A percentile compares a stretch with the other conserved stretches of the same genome.
Evolutionary conservation across 2,329 filamentous ascomycete genomes (phyloP).

Genomic region (Ceratocystis cubensis): DNA sequence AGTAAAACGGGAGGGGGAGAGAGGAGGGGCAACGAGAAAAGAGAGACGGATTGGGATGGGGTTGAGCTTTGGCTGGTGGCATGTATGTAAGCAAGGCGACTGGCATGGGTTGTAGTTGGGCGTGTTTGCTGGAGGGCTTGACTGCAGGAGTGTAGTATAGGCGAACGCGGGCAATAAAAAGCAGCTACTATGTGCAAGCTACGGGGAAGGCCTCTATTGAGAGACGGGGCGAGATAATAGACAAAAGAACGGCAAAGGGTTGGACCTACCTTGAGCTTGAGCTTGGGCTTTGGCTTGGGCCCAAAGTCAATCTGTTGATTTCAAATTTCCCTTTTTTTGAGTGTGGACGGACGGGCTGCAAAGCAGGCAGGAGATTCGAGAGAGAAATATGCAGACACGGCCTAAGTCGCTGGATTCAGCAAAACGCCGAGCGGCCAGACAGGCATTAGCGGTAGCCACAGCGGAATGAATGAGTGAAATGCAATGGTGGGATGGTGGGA

Average conservation of each 20-base stretch:
- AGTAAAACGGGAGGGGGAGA: neutral
- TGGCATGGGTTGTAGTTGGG: too few relatives aligned
- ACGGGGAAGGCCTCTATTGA: neutral
- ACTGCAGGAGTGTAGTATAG: neutral
- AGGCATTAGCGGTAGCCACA: neutral
- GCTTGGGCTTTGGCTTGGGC: neutral
- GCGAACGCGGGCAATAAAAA: too few relatives aligned
- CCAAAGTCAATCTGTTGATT: neutral
- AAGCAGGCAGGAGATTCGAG: neutral
- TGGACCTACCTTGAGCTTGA: neutral
- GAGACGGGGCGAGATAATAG: neutral
- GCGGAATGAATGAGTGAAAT: neutral
- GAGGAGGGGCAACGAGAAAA: neutral
- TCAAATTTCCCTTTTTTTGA: neutral
- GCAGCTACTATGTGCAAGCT: too few relatives aligned
- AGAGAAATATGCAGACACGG: constrained; percentile 1
- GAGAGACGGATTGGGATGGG: neutral
- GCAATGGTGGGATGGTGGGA: neutral
- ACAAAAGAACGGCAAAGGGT: neutral
- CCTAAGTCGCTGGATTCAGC: neutral
- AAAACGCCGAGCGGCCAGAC: neutral
- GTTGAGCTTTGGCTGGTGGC: neutral
- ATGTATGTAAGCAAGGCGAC: neutral
- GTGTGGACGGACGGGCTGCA: neutral
- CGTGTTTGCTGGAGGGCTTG: neutral